Evolutionary conservation across 2,329 filamentous ascomycete genomes (phyloP), one percentile per base, ranked within the genome.

Genomic region (Sarocladium oryzae): DNA sequence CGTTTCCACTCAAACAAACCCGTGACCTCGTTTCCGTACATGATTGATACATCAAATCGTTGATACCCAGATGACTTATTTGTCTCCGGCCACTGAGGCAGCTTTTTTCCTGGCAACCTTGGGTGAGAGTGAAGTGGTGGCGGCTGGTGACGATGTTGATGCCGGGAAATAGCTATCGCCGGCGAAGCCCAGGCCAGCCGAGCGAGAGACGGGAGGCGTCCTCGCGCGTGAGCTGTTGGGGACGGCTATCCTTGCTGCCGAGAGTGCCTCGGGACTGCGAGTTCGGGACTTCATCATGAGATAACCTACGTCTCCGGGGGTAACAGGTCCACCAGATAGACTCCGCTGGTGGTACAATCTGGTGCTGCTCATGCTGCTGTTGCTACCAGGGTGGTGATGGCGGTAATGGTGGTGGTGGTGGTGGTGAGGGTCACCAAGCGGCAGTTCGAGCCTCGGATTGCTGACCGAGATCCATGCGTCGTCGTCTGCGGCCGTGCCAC

Each of bases 381-480:
- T 28, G 18, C 21, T 11, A 41, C 16, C 20, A 4, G 26, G 10
- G 26, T 20, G 16, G 15, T 32, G 43, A 33, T 48, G 43, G 4
- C 43, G 13, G 16, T 48, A 21, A 15, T 48, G 43, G 15, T 32
- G 26, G 21, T 20, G 26, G 16, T 32, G 43, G 23, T 32, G 26
- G 21, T 20, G 26, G 16, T 32, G 43, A 41, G 16, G 18, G 10
- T 30, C 28, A 3, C 10, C 15, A 9, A 9, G 2, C 3, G 43
- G 43, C 5, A 48, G 28, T 23, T 48, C 43, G 9, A 48, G 28
- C 16, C 46, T 49, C 1, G 75, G 76, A 56, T 48, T 33, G 26
- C 78, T 78, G 55, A 79, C 76, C 40, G 70, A 73, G 16, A 71
- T 73, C 76, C 77, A 79, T 28, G 41, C 38, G 24, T 78, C 73